Base-by-base conservation (phyloP, 1,284 basidiomycete genomes). In the Ustilago hordei region DNA sequence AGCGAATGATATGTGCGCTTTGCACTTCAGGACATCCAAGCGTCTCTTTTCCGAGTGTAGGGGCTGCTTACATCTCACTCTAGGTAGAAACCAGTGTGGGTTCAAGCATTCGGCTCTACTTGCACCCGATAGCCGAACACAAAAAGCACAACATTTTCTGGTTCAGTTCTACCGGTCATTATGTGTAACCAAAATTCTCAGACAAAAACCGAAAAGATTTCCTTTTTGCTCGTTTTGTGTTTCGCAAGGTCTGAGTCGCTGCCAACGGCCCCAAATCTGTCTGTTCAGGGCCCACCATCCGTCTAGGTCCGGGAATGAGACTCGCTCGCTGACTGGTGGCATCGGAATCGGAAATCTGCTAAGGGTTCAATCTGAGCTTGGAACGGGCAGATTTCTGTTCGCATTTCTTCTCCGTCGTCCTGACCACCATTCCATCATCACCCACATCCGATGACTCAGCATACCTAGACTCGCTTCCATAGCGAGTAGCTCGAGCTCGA, bases 81-180 rank as follows among this genome's bases (percentile, higher is more conserved):
- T 28, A 28, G 23, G 23, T 28, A 28, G 23, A 28, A 28, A 28
- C 23, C 23, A 28, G 23, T 28, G 23, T 59, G 15, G 55, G 31
- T 15, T 39, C 55, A 31, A 52, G 53, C n/a, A 38, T 50, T 61
- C 60, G 60, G 60, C 23, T 28, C 23, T 28, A 28, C 2, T 28
- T 28, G 23, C 23, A 28, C 23, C 23, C 23, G 23, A 28, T 28
- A 28, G 23, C 23, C 23, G 23, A 28, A 28, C 23, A 28, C 23
- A 28, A 28, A 28, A 28, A 28, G 23, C 23, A 28, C 23, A 28
- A 28, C 23, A 3, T 28, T 28, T 28, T 28, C 23, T 28, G 23
- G 3, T 28, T 28, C 23, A 28, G 23, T 28, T 28, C 23, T 28
- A 28, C 23, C 3, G 23, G 23, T 28, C 23, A 28, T 28, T 28